These are phyloP conservation scores for Arthrobotrys iridis DNA, from an alignment of 2,329 filamentous ascomycete species.

Conservation along the genomic window DNA sequence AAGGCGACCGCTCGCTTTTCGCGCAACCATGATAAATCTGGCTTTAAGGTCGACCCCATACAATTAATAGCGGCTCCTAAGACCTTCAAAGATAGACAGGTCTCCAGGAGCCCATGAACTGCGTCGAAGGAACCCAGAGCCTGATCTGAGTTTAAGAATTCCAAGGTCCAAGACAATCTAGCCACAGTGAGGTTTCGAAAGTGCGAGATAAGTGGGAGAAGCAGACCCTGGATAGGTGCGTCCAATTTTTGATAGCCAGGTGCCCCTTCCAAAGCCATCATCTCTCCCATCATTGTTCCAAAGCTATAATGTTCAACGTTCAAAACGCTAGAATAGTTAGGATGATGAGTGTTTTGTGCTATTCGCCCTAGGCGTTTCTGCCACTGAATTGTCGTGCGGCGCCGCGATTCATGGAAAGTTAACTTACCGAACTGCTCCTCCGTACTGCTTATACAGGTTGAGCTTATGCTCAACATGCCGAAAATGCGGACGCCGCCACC, in stretches of 20 bases:
- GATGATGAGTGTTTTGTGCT: no score
- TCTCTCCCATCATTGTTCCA: no score
- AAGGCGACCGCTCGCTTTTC: no score
- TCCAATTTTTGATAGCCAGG: background rate
- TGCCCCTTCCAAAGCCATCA: no score
- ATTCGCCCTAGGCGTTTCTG: no score
- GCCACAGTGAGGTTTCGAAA: background rate
- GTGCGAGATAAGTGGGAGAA: background rate
- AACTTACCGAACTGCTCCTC: background rate
- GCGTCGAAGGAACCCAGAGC: background rate
- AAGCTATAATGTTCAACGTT: no score
- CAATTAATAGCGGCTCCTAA: no score
- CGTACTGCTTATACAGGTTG: background rate
- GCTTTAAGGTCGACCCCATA: no score
- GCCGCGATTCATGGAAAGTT: no score
- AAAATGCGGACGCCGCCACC: background rate
- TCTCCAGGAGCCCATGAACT: background rate
- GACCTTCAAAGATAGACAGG: background rate
- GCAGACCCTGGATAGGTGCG: background rate
- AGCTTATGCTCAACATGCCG: background rate
- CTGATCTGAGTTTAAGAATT: background rate
- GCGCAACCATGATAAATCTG: no score
- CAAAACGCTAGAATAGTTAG: no score
- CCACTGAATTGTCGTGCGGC: no score
- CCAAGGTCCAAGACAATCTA: background rate